phyloP scores from a whole-genome alignment of 2,329 filamentous ascomycete species.

The Penicillium brevicompactum region DNA sequence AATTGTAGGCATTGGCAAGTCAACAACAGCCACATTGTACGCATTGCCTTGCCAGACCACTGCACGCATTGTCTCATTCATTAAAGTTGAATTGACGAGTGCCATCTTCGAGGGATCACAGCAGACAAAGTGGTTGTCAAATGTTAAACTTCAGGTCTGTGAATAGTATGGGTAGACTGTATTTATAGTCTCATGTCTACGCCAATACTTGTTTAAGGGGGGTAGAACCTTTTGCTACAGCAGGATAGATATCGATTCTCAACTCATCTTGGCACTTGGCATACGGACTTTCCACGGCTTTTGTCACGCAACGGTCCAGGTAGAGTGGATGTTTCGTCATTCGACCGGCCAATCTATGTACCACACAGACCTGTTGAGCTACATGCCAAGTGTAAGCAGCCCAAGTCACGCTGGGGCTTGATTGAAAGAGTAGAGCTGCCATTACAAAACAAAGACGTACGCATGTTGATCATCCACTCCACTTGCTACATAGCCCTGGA shows the following conservation, averaged over 20 bases:
- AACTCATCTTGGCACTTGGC: too few relatives aligned
- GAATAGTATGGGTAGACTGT: background rate
- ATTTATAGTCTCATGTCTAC: background rate
- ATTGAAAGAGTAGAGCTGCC: background rate
- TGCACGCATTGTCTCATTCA: conserved; percentile 29
- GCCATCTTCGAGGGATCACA: background rate
- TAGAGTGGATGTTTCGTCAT: too few relatives aligned
- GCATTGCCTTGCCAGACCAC: conserved; percentile 31
- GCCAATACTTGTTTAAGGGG: background rate
- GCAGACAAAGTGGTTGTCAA: background rate
- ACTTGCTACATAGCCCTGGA: background rate
- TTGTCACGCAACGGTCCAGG: too few relatives aligned
- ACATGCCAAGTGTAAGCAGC: background rate
- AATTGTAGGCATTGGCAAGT: conserved; percentile 25
- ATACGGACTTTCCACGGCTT: too few relatives aligned
- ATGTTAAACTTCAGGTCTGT: background rate
- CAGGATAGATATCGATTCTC: too few relatives aligned
- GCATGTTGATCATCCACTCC: too few relatives aligned
- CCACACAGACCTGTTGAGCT: too few relatives aligned
- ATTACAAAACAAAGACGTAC: background rate
- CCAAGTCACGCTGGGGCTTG: background rate
- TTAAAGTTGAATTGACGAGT: background rate
- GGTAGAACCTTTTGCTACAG: too few relatives aligned
- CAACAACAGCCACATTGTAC: conserved; percentile 26
- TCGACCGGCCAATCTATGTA: too few relatives aligned